A percentile compares a stretch with the other conserved stretches of the same genome.
Conservation (phyloP, 225 moss, liverwort and hornwort species). For the Pseudisothecium myosuroides region DNA sequence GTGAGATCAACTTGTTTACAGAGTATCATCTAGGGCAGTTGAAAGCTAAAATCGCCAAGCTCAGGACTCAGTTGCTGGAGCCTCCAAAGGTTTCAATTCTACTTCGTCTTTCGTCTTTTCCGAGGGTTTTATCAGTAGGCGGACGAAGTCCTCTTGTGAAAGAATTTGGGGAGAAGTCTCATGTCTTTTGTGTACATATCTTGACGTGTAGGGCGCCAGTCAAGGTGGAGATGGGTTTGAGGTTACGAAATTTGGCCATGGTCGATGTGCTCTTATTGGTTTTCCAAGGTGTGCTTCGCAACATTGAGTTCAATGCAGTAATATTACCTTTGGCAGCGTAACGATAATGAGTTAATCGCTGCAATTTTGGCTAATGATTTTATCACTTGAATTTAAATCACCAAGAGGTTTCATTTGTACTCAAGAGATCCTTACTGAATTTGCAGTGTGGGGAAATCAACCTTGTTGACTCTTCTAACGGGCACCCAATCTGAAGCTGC, state of each 20-base stretch:
- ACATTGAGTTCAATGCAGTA: neutral
- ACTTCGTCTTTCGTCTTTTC: neutral
- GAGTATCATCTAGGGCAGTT: constrained; percentile 98
- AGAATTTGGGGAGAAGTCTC: neutral
- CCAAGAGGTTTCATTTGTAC: neutral
- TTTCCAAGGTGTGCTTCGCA: constrained; percentile 62
- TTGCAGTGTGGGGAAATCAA: constrained; percentile 97
- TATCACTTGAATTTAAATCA: neutral
- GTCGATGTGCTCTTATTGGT: constrained; percentile 91
- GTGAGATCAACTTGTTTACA: constrained; percentile 14
- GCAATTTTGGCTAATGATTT: neutral
- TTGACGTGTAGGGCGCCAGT: constrained; percentile 58
- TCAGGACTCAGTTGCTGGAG: constrained; percentile 96
- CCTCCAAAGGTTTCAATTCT: constrained; percentile 66
- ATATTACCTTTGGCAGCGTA: neutral
- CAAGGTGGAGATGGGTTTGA: constrained; percentile 97
- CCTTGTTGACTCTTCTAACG: constrained; percentile 83
- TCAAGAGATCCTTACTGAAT: neutral
- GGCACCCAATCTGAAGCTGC: constrained; percentile 99
- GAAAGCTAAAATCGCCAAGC: constrained; percentile 98
- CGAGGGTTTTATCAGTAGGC: neutral
- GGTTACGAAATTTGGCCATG: constrained; percentile 98
- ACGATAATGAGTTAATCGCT: neutral
- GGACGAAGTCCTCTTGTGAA: neutral
- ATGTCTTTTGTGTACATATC: neutral